Evolutionary conservation across 371 early-diverging fungal species (phyloP).

Genomic region (Sporodiniella umbellata): DNA sequence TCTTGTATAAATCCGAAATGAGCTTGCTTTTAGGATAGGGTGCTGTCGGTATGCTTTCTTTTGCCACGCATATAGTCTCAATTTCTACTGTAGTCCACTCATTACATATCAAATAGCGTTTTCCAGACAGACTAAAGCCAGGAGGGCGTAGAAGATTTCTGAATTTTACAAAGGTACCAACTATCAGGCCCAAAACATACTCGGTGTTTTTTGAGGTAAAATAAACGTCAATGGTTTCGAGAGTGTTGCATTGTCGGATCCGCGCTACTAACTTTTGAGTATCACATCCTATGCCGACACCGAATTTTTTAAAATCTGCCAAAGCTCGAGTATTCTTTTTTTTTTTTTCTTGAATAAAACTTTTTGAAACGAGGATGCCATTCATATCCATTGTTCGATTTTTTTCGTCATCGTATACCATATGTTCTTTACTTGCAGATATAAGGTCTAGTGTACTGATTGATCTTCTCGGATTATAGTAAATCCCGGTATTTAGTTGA

Average conservation of each 20-base stretch:
- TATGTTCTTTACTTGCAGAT: not conserved
- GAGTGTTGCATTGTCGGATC: constrained; percentile 21
- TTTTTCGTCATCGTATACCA: not conserved
- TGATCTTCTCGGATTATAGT: not conserved
- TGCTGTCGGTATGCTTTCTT: not conserved
- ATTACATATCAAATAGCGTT: not conserved
- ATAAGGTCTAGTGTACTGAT: not conserved
- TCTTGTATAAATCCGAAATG: not conserved
- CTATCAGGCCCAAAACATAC: constrained; percentile 27
- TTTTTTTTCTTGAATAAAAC: constrained; percentile 10
- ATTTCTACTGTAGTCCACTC: constrained; percentile 7
- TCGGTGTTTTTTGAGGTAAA: constrained; percentile 8
- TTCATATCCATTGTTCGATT: constrained; percentile 6
- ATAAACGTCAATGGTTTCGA: constrained; percentile 28
- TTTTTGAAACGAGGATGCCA: constrained; percentile 23
- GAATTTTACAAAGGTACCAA: constrained; percentile 22
- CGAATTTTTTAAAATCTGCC: not conserved
- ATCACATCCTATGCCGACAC: constrained; percentile 24
- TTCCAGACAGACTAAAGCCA: not conserved
- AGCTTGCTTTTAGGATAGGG: not conserved
- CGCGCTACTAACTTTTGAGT: constrained; percentile 22
- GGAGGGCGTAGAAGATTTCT: constrained; percentile 14
- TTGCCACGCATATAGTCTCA: not conserved
- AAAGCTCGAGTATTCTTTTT: not conserved
- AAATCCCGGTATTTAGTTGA: not conserved